Evolutionary conservation across 2,329 filamentous ascomycete species (phyloP), one percentile per base, ranked within the genome.

Genomic region (Lachnellula hyalina): DNA sequence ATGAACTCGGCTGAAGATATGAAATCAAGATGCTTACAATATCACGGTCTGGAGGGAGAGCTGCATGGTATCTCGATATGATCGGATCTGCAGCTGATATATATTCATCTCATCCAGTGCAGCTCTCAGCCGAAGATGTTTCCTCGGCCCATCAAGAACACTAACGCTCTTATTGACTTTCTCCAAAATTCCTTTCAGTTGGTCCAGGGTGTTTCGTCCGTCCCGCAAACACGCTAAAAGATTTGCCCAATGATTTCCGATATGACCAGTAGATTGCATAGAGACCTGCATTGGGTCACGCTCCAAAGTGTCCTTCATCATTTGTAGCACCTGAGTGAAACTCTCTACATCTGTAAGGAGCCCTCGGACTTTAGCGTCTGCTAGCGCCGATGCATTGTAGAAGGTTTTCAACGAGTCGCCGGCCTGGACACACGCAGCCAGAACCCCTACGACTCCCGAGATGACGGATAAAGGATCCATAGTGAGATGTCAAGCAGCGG

Each of bases 131-230:
- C 58, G 40, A 8, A 58, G 19, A 41, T 58, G 52, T 42, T 61
- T 63, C 7, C 66, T 59, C 2, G 66, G 60, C 11, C 56, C 64
- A 49, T 68, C 63, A 47, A 96, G 78, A 5, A 96, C 90, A 56
- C 82, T 83, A 25, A 94, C 90, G 60, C 91, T 92, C 52, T 81
- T 84, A 74, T 95, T 87, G 53, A 94, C 68, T 41, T 79, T 71
- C 35, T 91, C 92, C 1, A 96, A 80, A 0, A 96, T 74, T 69
- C 94, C 35, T 38, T 57, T 46, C n/a, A 61, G 56, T 14, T 59
- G 46, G 14, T 45, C n/a, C 17, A 61, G 53, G 8, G 56, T 59
- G 19, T 53, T 51, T 32, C 57, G 57, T 5, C 56, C 52, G 55
- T 59, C 59, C 11, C 52, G 34, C 4, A 61, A 41, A 2, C 54